Base-by-base conservation (phyloP, 2,329 filamentous ascomycete genomes). In the Blumeriella jaapii region DNA sequence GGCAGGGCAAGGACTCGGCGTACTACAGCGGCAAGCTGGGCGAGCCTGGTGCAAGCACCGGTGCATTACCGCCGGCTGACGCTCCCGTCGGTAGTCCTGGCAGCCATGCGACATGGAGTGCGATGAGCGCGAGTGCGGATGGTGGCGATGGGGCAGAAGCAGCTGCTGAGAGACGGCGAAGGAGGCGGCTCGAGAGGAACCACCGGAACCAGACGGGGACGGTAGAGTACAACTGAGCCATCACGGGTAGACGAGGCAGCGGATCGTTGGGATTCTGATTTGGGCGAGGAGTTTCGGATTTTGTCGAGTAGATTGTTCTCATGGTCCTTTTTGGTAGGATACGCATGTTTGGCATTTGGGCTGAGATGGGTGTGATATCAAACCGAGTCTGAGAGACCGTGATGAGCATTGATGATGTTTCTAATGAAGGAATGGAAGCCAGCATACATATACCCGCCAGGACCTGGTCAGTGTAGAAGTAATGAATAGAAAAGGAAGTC, bases 1-100 rank as follows among this genome's bases (percentile, higher is more conserved):
- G 61, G 39, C 62, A 64, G 48, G 60, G 56, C 8, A 78, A 76
- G 48, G 74, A 78, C 49, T 74, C 70, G 28, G 69, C 70, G 6
- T 77, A 78, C 48, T 77, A 74, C 49, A 73, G 70, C 3, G 69
- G 69, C 5, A 58, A 60, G 40, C 58, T 63, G 2, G 38, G 36
- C 12, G 41, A 44, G 12, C 54, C 51, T 6, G 51, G 25, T 5
- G n/a, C 40, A 2, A 42, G 43, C 22, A 37, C 34, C 3, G 26
- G 13, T 17, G 37, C 36, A 33, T 20, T 30, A 6, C 29, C 32
- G 7, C 29, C 40, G n/a, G 45, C 30, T 2, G 52, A 48, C 41
- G 29, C n/a, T n/a, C n/a, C n/a, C n/a, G n/a, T 49, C 24, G 48
- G 44, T 5, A 53, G 47, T 38, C 52, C 42, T 2, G 50, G 48